Evolutionary conservation across 495 filamentous ascomycete species (phyloP).

Genomic region (Penicillium macrosclerotiorum): DNA sequence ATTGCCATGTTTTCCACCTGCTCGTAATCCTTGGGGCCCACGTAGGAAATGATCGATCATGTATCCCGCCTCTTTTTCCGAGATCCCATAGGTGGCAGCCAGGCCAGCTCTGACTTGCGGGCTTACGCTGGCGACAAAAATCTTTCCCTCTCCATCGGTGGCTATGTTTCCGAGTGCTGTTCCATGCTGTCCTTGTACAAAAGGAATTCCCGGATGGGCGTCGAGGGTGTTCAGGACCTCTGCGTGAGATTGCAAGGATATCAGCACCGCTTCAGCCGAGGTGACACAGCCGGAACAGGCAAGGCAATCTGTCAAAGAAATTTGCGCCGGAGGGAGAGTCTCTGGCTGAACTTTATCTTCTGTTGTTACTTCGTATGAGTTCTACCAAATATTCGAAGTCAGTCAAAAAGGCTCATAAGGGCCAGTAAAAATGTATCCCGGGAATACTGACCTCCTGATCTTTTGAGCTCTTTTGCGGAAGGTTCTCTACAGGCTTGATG

Average conservation of each 20-base stretch:
- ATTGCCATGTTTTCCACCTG: constrained; percentile 67
- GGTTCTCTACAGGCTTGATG: constrained; percentile 93
- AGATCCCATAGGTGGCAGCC: constrained; percentile 75
- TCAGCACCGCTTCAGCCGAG: constrained; percentile 91
- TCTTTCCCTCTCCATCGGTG: constrained; percentile 51
- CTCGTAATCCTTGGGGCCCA: constrained; percentile 63
- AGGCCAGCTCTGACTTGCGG: constrained; percentile 86
- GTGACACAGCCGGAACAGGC: constrained; percentile 98
- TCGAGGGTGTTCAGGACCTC: constrained; percentile 86
- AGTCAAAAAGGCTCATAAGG: constrained; percentile 6
- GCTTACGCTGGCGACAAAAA: constrained; percentile 88
- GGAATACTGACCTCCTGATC: constrained; percentile 32
- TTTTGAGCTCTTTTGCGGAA: constrained; percentile 56
- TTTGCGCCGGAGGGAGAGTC: constrained; percentile 68
- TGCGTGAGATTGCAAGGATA: constrained; percentile 85
- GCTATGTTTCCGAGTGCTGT: constrained; percentile 25
- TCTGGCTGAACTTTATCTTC: constrained; percentile 72
- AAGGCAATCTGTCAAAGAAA: constrained; percentile 95
- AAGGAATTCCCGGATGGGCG: constrained; percentile 52
- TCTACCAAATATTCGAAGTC: constrained; percentile 46
- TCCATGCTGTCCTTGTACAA: constrained; percentile 15
- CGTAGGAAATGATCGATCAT: constrained; percentile 82
- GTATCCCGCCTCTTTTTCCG: constrained; percentile 66
- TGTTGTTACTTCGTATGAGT: constrained; percentile 81
- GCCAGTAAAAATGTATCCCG: not conserved